Evolutionary conservation across 2,329 filamentous ascomycete genomes (phyloP), one percentile per base, ranked within the genome.

Genomic region (Fusarium tricinctum): DNA sequence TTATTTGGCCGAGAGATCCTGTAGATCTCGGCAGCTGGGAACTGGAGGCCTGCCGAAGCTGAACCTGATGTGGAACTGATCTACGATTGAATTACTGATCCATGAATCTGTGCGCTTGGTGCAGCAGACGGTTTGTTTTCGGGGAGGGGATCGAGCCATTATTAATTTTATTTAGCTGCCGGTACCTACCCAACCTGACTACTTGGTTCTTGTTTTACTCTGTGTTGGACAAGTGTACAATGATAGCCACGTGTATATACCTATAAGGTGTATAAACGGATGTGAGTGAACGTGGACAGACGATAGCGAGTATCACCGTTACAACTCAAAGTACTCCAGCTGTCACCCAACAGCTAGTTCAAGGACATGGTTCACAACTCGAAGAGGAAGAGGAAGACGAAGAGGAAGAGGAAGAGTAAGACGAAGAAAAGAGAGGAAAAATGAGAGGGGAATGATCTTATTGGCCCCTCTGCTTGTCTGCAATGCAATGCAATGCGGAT

Each of bases 11-110:
- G 56, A 62, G 46, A 52, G 43, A 63, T 44, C 43, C 30, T 50
- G 54, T 49, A 69, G 66, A 69, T 69, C 62, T 69, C 66, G 66
- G 66, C 52, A 69, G 47, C 54, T 69, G 51, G 47, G 46, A 51
- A 33, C 49, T 48, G 52, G 44, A 54, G 42, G 57, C 53, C 48
- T 68, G 56, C 57, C 61, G 43, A 63, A 33, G 35, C 42, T 50
- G 49, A 38, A 39, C 45, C 54, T 60, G 43, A 67, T 53, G 26
- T 49, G 66, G 63, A 53, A 67, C 32, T 55, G 66, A 70, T 69
- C 66, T 69, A 58, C 52, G 33, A 28, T 43, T 19, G 44, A 40
- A 65, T 61, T 53, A 53, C 38, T 69, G 66, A 65, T 46, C 39
- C 20, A 48, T 43, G 39, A 53, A 69, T 68, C 61, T 66, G 50